These are phyloP conservation scores for Cordyceps pruinosa DNA, from an alignment of 2,329 filamentous ascomycete species.

Conservation along the genomic window DNA sequence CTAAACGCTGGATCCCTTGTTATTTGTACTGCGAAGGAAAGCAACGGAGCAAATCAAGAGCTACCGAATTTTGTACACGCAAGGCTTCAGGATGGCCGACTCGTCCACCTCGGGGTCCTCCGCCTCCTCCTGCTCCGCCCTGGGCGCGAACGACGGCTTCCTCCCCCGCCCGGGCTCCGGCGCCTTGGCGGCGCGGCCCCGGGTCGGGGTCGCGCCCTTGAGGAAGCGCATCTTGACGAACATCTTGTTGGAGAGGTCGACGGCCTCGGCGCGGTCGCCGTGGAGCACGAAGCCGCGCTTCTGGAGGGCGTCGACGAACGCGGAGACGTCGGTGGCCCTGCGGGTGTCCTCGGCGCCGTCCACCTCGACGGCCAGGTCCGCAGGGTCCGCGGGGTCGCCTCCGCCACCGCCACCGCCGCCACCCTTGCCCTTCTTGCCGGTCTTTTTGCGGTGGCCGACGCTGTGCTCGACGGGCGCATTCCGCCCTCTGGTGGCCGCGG, in stretches of 20 bases:
- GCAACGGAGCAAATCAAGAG: not conserved
- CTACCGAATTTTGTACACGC: conserved; percentile 85
- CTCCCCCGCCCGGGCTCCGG: conserved; percentile 49
- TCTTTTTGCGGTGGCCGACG: conserved; percentile 61
- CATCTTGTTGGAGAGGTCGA: conserved; percentile 92
- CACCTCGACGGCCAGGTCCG: conserved; percentile 61
- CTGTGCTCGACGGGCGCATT: conserved; percentile 54
- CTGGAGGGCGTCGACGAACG: conserved; percentile 77
- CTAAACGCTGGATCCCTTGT: not conserved
- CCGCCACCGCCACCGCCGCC: conserved; percentile 41
- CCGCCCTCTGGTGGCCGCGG: conserved; percentile 26
- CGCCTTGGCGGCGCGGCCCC: conserved; percentile 62
- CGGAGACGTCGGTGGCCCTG: conserved; percentile 76
- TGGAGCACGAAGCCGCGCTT: conserved; percentile 81
- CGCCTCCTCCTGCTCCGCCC: conserved; percentile 46
- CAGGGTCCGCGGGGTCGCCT: conserved; percentile 42
- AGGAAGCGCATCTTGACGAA: conserved; percentile 96
- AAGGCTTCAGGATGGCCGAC: conserved; percentile 72
- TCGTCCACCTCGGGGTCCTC: conserved; percentile 59
- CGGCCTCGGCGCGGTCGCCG: conserved; percentile 49
- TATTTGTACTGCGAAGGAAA: not conserved
- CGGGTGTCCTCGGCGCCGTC: conserved; percentile 58
- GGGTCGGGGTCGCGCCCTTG: conserved; percentile 68
- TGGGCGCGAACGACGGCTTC: conserved; percentile 48
- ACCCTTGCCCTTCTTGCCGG: conserved; percentile 41